Evolutionary conservation across 1,284 basidiomycete genomes (phyloP).

Genomic region (Leccinum glutinopallens): DNA sequence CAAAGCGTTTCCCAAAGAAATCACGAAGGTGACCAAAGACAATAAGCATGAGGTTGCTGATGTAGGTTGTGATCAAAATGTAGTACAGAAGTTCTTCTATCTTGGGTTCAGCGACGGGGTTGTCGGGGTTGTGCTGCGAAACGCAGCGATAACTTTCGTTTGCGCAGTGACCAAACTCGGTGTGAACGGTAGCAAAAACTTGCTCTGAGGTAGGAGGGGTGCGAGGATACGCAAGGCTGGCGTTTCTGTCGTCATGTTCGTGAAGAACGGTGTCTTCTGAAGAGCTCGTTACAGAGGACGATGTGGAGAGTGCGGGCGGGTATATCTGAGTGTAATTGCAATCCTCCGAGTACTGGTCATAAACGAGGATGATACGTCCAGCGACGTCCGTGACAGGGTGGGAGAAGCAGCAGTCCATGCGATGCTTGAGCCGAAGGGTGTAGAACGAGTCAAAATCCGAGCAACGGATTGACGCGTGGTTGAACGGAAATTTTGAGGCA

Average conservation of each 20-base stretch:
- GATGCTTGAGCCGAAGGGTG: too few relatives aligned
- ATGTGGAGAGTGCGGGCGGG: slow-evolving; percentile 68
- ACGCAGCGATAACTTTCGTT: slow-evolving; percentile 70
- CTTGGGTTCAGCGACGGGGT: slow-evolving; percentile 51
- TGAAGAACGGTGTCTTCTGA: slow-evolving; percentile 64
- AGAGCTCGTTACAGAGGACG: slow-evolving; percentile 64
- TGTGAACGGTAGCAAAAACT: slow-evolving; percentile 74
- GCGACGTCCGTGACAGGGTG: too few relatives aligned
- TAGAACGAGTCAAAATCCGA: too few relatives aligned
- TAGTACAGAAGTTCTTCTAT: slow-evolving; percentile 88
- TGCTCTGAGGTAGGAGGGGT: slow-evolving; percentile 75
- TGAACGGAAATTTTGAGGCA: too few relatives aligned
- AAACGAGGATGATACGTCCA: too few relatives aligned
- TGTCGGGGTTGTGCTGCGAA: slow-evolving; percentile 60
- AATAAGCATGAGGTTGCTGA: slow-evolving; percentile 89
- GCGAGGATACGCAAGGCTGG: slow-evolving; percentile 55
- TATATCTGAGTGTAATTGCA: too few relatives aligned
- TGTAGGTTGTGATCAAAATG: slow-evolving; percentile 89
- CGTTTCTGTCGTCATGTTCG: slow-evolving; percentile 50
- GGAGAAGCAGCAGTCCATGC: too few relatives aligned
- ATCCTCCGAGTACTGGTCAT: too few relatives aligned
- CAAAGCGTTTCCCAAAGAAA: slow-evolving; percentile 90
- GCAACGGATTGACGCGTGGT: too few relatives aligned
- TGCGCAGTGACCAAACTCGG: slow-evolving; percentile 85
- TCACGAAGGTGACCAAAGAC: slow-evolving; percentile 91